Evolutionary conservation across 2,329 filamentous ascomycete genomes (phyloP), one percentile per base, ranked within the genome.

Genomic region (Coniochaeta sp.): DNA sequence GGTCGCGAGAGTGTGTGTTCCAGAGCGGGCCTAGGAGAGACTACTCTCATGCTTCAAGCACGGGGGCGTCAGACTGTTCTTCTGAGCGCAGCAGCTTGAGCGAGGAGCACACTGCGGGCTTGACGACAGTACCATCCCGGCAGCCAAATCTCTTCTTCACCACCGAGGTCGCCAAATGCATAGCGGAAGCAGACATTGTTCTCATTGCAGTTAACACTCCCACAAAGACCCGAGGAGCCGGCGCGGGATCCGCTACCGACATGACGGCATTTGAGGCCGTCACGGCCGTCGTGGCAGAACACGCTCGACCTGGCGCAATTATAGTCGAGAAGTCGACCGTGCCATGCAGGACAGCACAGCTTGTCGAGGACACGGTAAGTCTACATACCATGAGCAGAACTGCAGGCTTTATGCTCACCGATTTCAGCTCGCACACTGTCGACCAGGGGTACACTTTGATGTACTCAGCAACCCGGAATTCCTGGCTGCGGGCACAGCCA

Each of bases 251-350:
- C 64, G 89, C 89, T 0, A 88, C 88, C 17, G 88, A 93, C 66
- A 84, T 93, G 76, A 84, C 84, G 1, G 84, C 85, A 12, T 83
- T 93, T 28, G 89, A 93, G 71, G 84, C 84, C 19, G 89, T 88
- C 6, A 85, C 85, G 1, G 79, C 81, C 58, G 83, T 84, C 60
- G 86, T 93, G 36, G 89, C 89, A 11, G 77, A 83, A 64, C 78
- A 87, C 63, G 87, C 89, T 3, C 84, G 81, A 33, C 77, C 81
- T 19, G 87, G 86, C 56, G 84, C 88, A 59, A 89, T 93, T 60
- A 84, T 93, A 58, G 89, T 93, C 22, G 89, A 93, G 76, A 93
- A 93, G 77, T 89, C 85, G 60, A 93, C 90, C 0, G 90, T 93
- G 28, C 90, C 90, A 2, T 90, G 88, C 70, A 79, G 87, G 62